Base-by-base conservation (phyloP, 768 basidiomycete species). In the Pulveroboletus sp. region DNA sequence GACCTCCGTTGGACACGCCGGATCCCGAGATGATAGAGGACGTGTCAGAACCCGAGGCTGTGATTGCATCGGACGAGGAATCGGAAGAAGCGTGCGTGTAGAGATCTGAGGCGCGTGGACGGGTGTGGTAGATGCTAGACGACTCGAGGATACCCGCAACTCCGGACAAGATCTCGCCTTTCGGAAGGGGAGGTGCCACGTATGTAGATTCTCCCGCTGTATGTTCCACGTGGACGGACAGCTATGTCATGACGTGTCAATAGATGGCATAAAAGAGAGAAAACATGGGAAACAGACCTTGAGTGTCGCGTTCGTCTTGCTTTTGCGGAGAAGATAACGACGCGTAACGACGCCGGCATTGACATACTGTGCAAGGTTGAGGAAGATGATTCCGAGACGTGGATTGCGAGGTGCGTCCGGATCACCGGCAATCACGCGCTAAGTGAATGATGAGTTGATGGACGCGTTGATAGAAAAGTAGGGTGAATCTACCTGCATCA, bases 311-410 rank as follows among this genome's bases (percentile, higher is more conserved):
- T 91, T 91, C 33, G 82, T 87, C 67, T 86, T 88, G 57, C 84
- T 87, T 57, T 87, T 78, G 40, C 79, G 72, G 6, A 90, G 68
- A 7, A 89, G 72, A 65, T 88, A 87, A 6, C 80, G 73, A 16
- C 89, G 74, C 10, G 80, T 80, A 21, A 88, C 75, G 24, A 64
- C 62, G 8, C 79, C 78, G 2, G 69, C 78, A 40, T 76, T 74
- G 13, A 81, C 84, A 56, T 89, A 91, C 59, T 90, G 84, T 0
- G 89, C 82, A 2, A 91, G 73, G 60, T 91, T 85, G 49, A 91
- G 73, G 55, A 79, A 74, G 7, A 90, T 74, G 6, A 73, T 74
- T 3, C 88, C 89, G 2, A 89, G 72, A 7, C 79, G 76, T 3
- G 81, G 80, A 46, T 84, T 80, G 14, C 72, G 73, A 2, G 82